Conservation (phyloP, 108 stramenopile genomes). For the Nannochloropsis gaditana region DNA sequence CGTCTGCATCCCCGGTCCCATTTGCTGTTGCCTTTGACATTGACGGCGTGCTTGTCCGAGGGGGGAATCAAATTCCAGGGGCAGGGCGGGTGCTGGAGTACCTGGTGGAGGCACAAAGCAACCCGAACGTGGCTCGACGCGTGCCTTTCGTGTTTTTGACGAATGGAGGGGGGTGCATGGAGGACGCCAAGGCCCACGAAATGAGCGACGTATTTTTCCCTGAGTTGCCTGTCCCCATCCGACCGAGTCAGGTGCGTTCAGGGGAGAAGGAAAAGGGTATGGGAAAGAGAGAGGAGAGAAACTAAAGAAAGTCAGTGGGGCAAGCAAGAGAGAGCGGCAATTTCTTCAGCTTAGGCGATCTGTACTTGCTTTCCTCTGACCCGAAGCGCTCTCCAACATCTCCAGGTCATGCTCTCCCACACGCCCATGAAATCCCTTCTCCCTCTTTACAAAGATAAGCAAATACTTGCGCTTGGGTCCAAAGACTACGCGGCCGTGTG, state of each 20-base stretch:
- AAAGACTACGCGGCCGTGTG: neutral
- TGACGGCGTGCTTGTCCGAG: neutral
- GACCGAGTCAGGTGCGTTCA: neutral
- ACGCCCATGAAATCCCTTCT: neutral
- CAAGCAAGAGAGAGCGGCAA: neutral
- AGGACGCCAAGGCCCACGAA: neutral
- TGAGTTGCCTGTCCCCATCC: neutral
- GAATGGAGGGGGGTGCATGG: neutral
- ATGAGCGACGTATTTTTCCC: constrained; percentile 17
- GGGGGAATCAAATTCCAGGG: neutral
- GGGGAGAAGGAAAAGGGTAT: neutral
- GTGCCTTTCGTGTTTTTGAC: neutral
- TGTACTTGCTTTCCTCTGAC: neutral
- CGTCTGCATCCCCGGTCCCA: neutral
- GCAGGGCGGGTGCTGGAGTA: neutral
- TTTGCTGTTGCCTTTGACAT: neutral
- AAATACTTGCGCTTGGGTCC: neutral
- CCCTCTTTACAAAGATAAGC: neutral
- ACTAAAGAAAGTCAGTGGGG: neutral
- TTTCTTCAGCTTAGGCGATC: neutral
- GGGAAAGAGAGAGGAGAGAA: neutral
- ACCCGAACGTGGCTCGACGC: neutral
- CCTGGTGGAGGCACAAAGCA: neutral
- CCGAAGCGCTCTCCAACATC: neutral
- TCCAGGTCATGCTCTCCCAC: neutral